Evolutionary conservation across 2,329 filamentous ascomycete species (phyloP), one percentile per base, ranked within the genome.

Genomic region (Colletotrichum melonis): DNA sequence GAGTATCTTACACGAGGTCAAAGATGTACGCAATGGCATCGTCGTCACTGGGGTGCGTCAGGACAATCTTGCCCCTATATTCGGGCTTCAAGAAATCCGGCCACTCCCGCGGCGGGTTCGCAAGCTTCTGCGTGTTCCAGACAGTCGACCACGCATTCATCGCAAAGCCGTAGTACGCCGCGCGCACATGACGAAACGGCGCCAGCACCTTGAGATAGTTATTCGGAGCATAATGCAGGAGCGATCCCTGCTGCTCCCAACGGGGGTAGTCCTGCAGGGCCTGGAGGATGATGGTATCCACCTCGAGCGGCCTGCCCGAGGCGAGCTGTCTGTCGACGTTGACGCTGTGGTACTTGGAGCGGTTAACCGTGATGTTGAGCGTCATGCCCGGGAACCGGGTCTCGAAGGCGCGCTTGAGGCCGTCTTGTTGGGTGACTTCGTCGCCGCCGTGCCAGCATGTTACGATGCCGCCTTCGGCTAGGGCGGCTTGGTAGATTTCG

Each of bases 41-140:
- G 56, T 90, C 88, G 54, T 90, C 89, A 71, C 90, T 89, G 12
- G 88, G 89, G 69, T 90, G 90, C 0, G 88, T 89, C 11, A 90
- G 77, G 2, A 86, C 85, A 6, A 90, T 79, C 78, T 87, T 89
- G 72, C 86, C 80, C 79, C 90, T 90, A 79, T 85, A 88, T 69
- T 86, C 83, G 0, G 88, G 87, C 8, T 83, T 81, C 2, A 87
- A 77, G 66, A 83, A 85, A 71, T 88, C 86, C 0, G 79, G 75
- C 64, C 82, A 90, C 12, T 84, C 81, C 5, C 78, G 80, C 0
- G 83, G 83, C 0, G 81, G 69, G 14, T 38, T 58, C 28, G 67
- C 69, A 12, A 32, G 32, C 1, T 85, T 77, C 74, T 80, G 83
- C 12, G 78, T 78, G 66, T 84, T 82, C 69, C 80, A 84, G 3